A percentile compares a stretch with the other conserved stretches of the same genome.
Evolutionary conservation across 805 yeast genomes (phyloP).

Genomic region (Starmerella roubikii): DNA sequence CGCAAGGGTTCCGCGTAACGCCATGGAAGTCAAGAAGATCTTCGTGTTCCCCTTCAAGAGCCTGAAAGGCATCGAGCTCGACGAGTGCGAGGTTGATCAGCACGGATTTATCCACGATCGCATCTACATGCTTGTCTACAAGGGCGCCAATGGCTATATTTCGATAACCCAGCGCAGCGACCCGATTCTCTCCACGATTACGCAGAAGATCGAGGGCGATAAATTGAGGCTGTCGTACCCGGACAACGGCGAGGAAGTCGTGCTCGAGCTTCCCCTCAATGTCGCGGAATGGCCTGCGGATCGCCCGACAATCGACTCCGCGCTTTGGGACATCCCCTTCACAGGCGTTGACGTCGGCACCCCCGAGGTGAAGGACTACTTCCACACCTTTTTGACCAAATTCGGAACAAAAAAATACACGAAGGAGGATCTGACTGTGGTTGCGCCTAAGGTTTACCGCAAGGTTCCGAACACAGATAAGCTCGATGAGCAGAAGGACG

Average conservation of each 20-base stretch:
- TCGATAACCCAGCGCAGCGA: conserved; percentile 24
- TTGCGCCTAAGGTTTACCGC: conserved; percentile 20
- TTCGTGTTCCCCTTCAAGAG: conserved; percentile 26
- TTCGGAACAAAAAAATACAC: conserved; percentile 9
- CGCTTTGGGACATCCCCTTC: conserved; percentile 24
- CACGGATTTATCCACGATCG: conserved; percentile 27
- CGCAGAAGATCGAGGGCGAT: conserved; percentile 14
- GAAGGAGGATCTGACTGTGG: conserved; percentile 14
- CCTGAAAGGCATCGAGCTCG: conserved; percentile 22
- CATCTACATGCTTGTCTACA: conserved; percentile 22
- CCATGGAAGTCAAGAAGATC: conserved; percentile 15
- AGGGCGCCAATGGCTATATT: conserved; percentile 10
- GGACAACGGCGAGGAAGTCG: conserved; percentile 1
- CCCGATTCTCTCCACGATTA: conserved; percentile 21
- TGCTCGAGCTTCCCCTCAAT: conserved; percentile 15
- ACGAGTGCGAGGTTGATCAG: conserved; percentile 19
- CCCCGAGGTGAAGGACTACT: conserved; percentile 15
- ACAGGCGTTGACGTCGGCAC: conserved; percentile 19
- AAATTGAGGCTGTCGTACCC: conserved; percentile 14
- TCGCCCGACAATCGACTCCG: conserved; percentile 9
- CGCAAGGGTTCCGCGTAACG: too few species aligned
- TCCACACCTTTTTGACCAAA: conserved; percentile 1
- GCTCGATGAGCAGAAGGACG: conserved; percentile 6
- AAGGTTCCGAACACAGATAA: conserved; percentile 13
- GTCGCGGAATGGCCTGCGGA: conserved; percentile 4